Evolutionary conservation across 352 stramenopile genomes (phyloP).

Genomic region (Pythium aristosporum): DNA sequence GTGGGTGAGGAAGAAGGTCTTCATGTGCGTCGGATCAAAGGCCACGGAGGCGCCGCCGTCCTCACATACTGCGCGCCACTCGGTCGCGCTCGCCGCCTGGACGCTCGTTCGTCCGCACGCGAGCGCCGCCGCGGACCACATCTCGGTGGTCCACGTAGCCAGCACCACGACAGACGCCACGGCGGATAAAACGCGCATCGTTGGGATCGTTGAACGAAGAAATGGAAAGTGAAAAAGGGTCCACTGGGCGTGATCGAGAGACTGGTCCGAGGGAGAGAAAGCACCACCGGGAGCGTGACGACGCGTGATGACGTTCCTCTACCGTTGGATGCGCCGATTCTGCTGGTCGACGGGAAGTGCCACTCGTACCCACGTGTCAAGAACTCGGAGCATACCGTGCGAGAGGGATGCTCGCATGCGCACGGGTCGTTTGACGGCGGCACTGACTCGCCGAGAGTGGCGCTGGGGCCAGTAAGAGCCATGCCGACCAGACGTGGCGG

Average conservation of each 20-base stretch:
- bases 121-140: neutral
- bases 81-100: neutral
- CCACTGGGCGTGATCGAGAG: too few species aligned
- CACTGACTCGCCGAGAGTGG: neutral
- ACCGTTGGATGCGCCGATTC: neutral
- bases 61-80: conserved; percentile 12
- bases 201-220: neutral
- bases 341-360: neutral
- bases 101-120: conserved; percentile 4
- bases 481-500: too few species aligned
- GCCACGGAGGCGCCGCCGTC: neutral
- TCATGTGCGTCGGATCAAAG: conserved; percentile 8
- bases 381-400: too few species aligned
- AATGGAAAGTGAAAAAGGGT: too few species aligned
- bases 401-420: too few species aligned
- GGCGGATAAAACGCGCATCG: neutral
- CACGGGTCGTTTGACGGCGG: too few species aligned
- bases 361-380: too few species aligned
- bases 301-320: neutral
- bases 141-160: neutral
- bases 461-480: neutral
- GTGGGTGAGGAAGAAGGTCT: conserved; percentile 5
- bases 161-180: neutral
- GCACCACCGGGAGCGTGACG: too few species aligned
- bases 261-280: too few species aligned